Evolutionary conservation across 176 grass and related monocot genomes (phyloP).

Genomic region (Avena sativa): DNA sequence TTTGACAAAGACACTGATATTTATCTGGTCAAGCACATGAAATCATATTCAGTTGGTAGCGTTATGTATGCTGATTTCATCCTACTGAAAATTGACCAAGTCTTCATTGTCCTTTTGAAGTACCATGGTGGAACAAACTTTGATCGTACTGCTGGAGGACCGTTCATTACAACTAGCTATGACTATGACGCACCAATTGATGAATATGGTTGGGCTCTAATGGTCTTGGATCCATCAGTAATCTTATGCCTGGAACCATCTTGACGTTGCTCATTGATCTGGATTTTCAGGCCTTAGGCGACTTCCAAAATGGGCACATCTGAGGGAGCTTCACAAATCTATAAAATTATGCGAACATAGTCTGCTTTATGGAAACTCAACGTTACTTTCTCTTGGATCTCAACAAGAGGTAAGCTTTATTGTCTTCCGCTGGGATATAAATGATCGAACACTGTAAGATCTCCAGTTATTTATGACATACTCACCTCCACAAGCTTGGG

Average conservation of each 20-base stretch:
- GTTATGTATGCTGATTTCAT: constrained; percentile 16
- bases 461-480: not conserved
- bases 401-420: constrained; percentile 73
- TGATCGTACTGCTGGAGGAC: constrained; percentile 91
- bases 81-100: constrained; percentile 11
- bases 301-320: constrained; percentile 94
- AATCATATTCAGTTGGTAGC: constrained; percentile 12
- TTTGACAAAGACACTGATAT: constrained; percentile 8
- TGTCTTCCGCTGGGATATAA: constrained; percentile 2
- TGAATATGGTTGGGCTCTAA: constrained; percentile 79
- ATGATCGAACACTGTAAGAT: not conserved
- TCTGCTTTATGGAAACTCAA: constrained; percentile 79
- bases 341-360: constrained; percentile 86
- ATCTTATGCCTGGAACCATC: constrained; percentile 1
- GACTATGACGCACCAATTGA: constrained; percentile 99
- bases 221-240: constrained; percentile 17
- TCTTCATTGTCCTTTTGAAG: constrained; percentile 51
- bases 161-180: constrained; percentile 99
- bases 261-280: constrained; percentile 33
- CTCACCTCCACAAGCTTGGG: not conserved
- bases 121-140: constrained; percentile 99
- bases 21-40: not conserved
- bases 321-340: constrained; percentile 92
- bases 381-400: constrained; percentile 61
- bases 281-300: constrained; percentile 71